Evolutionary conservation across 2,329 filamentous ascomycete genomes (phyloP).

Genomic region (Verticillium nubilum): DNA sequence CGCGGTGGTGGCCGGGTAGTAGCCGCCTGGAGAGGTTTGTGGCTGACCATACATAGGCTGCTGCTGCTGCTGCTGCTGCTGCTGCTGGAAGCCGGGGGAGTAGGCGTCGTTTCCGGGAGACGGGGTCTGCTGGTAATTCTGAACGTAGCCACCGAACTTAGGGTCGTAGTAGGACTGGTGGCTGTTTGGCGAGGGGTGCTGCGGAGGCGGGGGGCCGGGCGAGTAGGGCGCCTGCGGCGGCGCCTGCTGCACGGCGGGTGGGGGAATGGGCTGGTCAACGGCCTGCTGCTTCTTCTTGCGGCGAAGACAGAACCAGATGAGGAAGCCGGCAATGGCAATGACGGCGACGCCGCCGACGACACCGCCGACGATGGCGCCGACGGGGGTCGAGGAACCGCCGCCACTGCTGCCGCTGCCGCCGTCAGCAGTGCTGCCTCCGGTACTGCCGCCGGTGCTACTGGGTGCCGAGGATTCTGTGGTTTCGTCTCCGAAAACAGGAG

Average conservation of each 20-base stretch:
- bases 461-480: neutral
- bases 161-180: constrained; percentile 20
- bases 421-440: constrained; percentile 2
- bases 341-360: constrained; percentile 29
- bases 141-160: constrained; percentile 12
- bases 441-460: neutral
- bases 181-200: neutral
- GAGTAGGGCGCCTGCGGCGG: constrained; percentile 5
- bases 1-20: constrained; percentile 10
- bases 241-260: constrained; percentile 3
- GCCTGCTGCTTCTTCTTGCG: constrained; percentile 16
- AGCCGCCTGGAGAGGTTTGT: constrained; percentile 8
- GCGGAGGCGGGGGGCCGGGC: neutral
- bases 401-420: constrained; percentile 4
- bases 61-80: constrained; percentile 16
- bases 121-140: constrained; percentile 2
- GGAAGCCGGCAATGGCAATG: constrained; percentile 22
- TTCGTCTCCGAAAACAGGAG: neutral
- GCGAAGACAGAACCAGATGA: constrained; percentile 25
- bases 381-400: constrained; percentile 13
- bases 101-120: neutral
- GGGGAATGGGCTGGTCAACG: neutral
- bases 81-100: constrained; percentile 3
- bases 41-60: constrained; percentile 6
- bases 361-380: constrained; percentile 31